Evolutionary conservation across 2,329 filamentous ascomycete species (phyloP), one percentile per base, ranked within the genome.

Genomic region (Ophiostoma triangulosporum): DNA sequence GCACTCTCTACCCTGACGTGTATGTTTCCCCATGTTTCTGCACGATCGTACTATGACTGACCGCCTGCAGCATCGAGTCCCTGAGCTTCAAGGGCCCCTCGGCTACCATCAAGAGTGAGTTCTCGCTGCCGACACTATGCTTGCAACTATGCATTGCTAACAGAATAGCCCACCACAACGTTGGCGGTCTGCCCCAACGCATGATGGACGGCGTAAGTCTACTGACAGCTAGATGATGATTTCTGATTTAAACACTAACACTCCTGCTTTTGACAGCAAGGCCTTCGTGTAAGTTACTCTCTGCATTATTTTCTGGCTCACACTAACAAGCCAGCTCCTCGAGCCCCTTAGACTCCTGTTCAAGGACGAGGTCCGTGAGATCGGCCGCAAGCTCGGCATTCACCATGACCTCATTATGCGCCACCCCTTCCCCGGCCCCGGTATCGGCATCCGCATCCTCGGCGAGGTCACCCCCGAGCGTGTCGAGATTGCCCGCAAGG

Each of bases 381-480:
- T 90, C 4, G 86, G 86, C 32, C 79, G 77, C 15, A 73, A 86
- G 57, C 73, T 90, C 3, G 81, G 81, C 26, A 86, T 90, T 55
- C 75, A 80, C 50, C 75, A 85, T 57, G 77, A 86, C n/a, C 79
- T 91, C 7, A 82, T 91, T 53, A 86, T 81, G 79, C 73, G 86
- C 31, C 86, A 65, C 54, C 63, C 63, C 32, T 65, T 65, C 60
- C 63, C 63, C 9, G 63, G 63, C 20, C 68, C 73, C 0, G 77
- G 69, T 51, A 80, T 94, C 57, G 88, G 78, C 14, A 86, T 93
- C 60, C 77, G 87, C 52, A 84, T 95, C 56, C 72, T 95, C 1
- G 90, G 90, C 33, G 89, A 94, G 61, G 83, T 95, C 14, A 95
- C 87, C 1, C 76, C 74, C 2, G 85, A 90, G 64, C 79, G 84